Base-by-base conservation (phyloP, 2,329 filamentous ascomycete genomes). In the Chaetomiaceae sp. region DNA sequence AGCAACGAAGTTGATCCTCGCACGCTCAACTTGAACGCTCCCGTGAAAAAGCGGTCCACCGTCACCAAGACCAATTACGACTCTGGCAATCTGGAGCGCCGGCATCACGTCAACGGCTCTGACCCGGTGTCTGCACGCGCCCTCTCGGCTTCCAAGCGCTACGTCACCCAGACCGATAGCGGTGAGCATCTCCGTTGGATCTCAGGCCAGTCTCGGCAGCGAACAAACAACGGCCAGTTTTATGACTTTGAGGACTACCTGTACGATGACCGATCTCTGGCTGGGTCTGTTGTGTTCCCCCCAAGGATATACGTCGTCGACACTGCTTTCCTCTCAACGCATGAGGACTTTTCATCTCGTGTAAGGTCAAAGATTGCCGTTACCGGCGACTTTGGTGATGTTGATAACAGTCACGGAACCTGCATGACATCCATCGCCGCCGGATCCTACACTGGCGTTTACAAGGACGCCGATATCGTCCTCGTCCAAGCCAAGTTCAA, bases 361-460 rank as follows among this genome's bases (percentile, higher is more conserved):
- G 27, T 43, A 0, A 43, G 20, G 41, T 12, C 10, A 3, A 13
- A 17, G 12, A 31, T 43, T 8, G 27, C 16, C 16, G 41, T 43
- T 2, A 33, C 4, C 17, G 41, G 27, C 16, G 16, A 33, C 10
- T 9, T 12, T 8, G 17, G 25, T 21, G 27, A 14, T 14, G 27
- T 43, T 3, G 41, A 33, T 6, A 43, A 16, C 41, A 43, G 17
- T 17, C 41, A 43, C 41, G 41, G 41, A 10, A 43, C 41, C 5
- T 43, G 41, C 41, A 43, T 43, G 41, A 21, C 41, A 3, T 43
- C 41, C 27, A 43, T 43, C 27, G 41, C 41, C 3, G 41, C 41
- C n/a, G 41, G 41, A 13, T 20, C 27, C 10, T 43, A 16, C 16
- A 33, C 41, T 4, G 41, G 41, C 16, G 41, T 43, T 9, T 31